Evolutionary conservation across 2,329 filamentous ascomycete genomes (phyloP).

Genomic region (Paecilomyces sp.): DNA sequence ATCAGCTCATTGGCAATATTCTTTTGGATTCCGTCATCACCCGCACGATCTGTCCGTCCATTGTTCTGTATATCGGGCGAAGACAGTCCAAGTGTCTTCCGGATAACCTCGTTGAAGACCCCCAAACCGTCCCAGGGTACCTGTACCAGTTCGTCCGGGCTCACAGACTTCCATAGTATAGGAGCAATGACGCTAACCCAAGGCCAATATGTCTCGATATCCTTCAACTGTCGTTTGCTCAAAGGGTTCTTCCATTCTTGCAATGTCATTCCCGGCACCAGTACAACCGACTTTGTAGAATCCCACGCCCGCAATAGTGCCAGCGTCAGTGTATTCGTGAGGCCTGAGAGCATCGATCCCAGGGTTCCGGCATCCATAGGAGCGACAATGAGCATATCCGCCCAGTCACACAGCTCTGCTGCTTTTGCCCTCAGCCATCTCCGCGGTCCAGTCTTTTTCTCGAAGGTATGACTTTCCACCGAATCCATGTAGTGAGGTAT

Average conservation of each 20-base stretch:
- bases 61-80: slow-evolving; percentile 6
- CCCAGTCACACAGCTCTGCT: slow-evolving; percentile 71
- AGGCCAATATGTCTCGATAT: slow-evolving; percentile 75
- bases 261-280: slow-evolving; percentile 83
- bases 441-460: slow-evolving; percentile 29
- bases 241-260: slow-evolving; percentile 87
- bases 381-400: slow-evolving; percentile 75
- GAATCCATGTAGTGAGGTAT: slow-evolving; percentile 34
- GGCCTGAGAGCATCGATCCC: slow-evolving; percentile 79
- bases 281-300: slow-evolving; percentile 71
- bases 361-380: slow-evolving; percentile 79
- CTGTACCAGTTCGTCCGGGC: slow-evolving; percentile 41
- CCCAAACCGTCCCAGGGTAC: slow-evolving; percentile 44
- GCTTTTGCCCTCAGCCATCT: slow-evolving; percentile 37
- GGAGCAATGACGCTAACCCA: slow-evolving; percentile 79
- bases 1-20: background rate
- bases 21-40: background rate
- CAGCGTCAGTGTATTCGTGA: slow-evolving; percentile 72
- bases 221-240: slow-evolving; percentile 79
- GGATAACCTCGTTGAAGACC: slow-evolving; percentile 23
- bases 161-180: slow-evolving; percentile 73
- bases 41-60: background rate
- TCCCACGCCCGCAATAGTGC: slow-evolving; percentile 83
- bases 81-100: slow-evolving; percentile 19
- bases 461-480: slow-evolving; percentile 30